Percentiles rank a stretch among this genome's conserved stretches.
Conservation (phyloP, 768 basidiomycete genomes). For the Pleurotus pulmonarius region DNA sequence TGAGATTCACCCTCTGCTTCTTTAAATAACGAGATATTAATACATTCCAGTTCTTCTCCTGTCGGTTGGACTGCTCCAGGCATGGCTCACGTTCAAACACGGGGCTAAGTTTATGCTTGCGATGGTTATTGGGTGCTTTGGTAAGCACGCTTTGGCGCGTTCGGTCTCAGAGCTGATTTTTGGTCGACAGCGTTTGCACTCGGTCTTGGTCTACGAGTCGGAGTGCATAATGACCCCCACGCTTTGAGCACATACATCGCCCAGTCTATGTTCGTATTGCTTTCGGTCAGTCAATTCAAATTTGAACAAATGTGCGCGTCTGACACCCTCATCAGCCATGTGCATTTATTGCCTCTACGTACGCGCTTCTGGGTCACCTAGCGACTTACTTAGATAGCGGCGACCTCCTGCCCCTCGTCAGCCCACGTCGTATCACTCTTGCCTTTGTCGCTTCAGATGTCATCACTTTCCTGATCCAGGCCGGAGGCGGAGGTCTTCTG, state of each 20-base stretch:
- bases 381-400: constrained; percentile 34
- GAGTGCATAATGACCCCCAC: neutral
- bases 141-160: too few relatives aligned
- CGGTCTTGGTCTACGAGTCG: neutral
- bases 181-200: neutral
- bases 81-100: constrained; percentile 22
- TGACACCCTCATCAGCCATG: too few relatives aligned
- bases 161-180: too few relatives aligned
- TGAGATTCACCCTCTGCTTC: too few relatives aligned
- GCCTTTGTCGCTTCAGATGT: constrained; percentile 52
- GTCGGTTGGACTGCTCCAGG: constrained; percentile 26
- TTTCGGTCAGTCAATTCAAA: too few relatives aligned
- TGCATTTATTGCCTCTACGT: constrained; percentile 54
- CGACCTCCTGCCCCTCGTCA: constrained; percentile 33
- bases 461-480: constrained; percentile 52
- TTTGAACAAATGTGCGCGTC: too few relatives aligned
- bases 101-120: constrained; percentile 36
- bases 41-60: constrained; percentile 14
- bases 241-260: neutral
- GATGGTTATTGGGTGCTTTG: constrained; percentile 39
- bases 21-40: neutral
- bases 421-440: constrained; percentile 33
- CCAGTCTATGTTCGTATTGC: neutral
- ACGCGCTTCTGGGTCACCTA: constrained; percentile 49
- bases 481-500: constrained; percentile 30